Evolutionary conservation across 768 basidiomycete species (phyloP).

Genomic region (Boletellus emodensis): DNA sequence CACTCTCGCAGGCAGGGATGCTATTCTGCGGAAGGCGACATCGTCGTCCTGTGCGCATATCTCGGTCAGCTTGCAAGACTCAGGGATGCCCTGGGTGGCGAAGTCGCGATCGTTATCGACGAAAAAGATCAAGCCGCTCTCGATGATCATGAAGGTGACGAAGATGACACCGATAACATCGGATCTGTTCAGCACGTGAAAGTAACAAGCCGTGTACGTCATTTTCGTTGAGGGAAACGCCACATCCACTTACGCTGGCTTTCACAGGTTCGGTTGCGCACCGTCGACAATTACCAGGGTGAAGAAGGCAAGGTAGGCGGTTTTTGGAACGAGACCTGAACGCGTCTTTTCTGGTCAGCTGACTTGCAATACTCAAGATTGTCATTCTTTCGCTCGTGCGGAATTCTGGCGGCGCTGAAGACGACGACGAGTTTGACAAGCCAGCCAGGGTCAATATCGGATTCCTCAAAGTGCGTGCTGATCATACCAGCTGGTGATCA

Average conservation of each 20-base stretch:
- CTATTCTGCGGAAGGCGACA: conserved; percentile 45
- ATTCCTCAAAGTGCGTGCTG: conserved; percentile 59
- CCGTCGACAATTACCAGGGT: conserved; percentile 78
- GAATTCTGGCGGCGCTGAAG: conserved; percentile 53
- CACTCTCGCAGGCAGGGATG: conserved; percentile 39
- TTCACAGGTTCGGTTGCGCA: conserved; percentile 60
- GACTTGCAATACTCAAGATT: conserved; percentile 36
- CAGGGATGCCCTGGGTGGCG: conserved; percentile 37
- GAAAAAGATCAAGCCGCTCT: conserved; percentile 65
- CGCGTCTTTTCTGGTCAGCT: background rate
- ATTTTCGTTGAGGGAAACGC: background rate
- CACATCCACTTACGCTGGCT: too few species aligned
- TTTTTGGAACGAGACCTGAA: too few species aligned
- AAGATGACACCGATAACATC: conserved; percentile 32
- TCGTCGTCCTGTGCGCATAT: conserved; percentile 54
- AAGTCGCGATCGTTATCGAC: conserved; percentile 63
- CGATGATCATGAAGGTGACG: conserved; percentile 44
- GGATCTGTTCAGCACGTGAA: conserved; percentile 42
- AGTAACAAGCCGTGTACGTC: conserved; percentile 49
- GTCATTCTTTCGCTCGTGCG: conserved; percentile 73
- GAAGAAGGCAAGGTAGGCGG: conserved; percentile 56
- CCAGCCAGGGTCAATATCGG: conserved; percentile 47
- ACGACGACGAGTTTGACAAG: conserved; percentile 25
- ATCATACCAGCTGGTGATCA: background rate
- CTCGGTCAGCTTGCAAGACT: conserved; percentile 47